Evolutionary conservation across 495 filamentous ascomycete species (phyloP), one percentile per base, ranked within the genome.

Genomic region (Apodospora peruviana): DNA sequence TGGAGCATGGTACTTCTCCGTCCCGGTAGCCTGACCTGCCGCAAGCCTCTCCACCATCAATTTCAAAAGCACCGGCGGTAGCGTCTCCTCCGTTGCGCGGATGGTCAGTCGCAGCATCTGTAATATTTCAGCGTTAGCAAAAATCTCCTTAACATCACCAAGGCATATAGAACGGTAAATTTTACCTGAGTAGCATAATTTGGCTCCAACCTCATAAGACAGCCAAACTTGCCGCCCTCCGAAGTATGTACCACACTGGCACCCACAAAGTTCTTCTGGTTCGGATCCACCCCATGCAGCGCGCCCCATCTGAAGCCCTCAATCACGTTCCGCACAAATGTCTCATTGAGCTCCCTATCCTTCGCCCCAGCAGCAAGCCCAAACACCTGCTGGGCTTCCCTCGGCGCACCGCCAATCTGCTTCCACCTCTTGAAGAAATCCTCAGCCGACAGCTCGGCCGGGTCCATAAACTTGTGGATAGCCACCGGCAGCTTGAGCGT

Each of bases 391-490:
- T 99, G 94, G 0, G 85, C 79, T 61, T 99, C 94, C 10, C 95
- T 76, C 5, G 90, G 87, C 2, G 76, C 76, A 5, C 87, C 90
- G 16, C 94, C 94, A 58, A 99, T 97, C 66, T 99, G 94, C 67
- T 93, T 88, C 94, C 94, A 99, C 18, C 94, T 77, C 73, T 93
- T 96, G 74, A 99, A 99, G 69, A 97, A 99, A 51, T 97, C 93
- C 41, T 96, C 93, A 0, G 82, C 82, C 8, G 77, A 77, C 32
- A 99, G 67, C 34, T 86, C 79, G 0, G 94, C 91, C 0, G 86
- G 81, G 48, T 95, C 90, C 90, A 97, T 95, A 68, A 93, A 99
- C 55, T 96, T 94, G 61, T 96, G 91, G 49, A 90, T 80, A 2
- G 87, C 70, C 3, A 99, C 81, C 0, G 94, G 94, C 3, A 99